Base-by-base conservation (phyloP, 441 rosid species). In the Euphorbia schlechtendalii region DNA sequence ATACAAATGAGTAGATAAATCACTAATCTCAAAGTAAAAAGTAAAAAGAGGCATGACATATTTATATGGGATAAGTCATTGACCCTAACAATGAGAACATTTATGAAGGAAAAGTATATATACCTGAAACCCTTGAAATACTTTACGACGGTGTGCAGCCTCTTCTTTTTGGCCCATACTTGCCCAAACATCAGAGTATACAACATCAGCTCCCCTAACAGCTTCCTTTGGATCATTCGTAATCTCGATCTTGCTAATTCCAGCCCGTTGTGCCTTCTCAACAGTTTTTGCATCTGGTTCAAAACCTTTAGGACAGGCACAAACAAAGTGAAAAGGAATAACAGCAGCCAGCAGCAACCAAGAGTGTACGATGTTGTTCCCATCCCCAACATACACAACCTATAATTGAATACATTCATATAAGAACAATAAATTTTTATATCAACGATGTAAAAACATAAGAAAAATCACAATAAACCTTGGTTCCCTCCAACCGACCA, bases 111-210 rank as follows among this genome's bases (percentile, higher is more conserved):
- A 25, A 5, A 45, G 5, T 3, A 24, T 13, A 30, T n/a, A 48
- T 69, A 89, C 99, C 97, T 94, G 99, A 82, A 94, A 94, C 63
- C 98, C 99, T 78, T 85, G 87, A 72, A 94, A 94, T 53, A 73
- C 87, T 84, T 91, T 81, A 32, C 73, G 87, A 32, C 99, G 96
- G 60, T 80, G 65, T 62, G 87, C 96, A 66, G 98, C 96, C 83
- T 94, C 98, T 67, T 94, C 96, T 75, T 91, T 94, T 67, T 94
- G 99, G 36, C 99, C 99, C 99, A 91, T 91, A 76, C 98, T 94
- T 60, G 99, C 98, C 98, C 98, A 89, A 64, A 91, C 98, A 75
- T 94, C 99, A 11, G 99, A 91, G 83, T 91, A 91, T 21, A 91
- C 96, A 65, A 94, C 96, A 87, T 94, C 97, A 71, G 98, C 98